phyloP scores from a whole-genome alignment of 225 moss, liverwort and hornwort genomes.

The Straminergon stramineum region DNA sequence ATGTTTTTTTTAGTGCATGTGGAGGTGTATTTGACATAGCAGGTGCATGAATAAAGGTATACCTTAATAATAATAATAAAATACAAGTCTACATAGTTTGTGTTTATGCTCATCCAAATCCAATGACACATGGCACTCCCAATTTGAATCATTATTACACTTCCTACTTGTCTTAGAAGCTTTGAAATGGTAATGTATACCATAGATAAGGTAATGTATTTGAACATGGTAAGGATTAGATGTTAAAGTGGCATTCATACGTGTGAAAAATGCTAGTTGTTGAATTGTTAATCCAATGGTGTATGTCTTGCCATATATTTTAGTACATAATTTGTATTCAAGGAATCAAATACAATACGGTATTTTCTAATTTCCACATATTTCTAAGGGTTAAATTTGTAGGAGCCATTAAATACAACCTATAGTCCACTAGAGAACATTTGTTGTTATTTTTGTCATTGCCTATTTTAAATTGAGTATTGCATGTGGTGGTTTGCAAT shows the following conservation, averaged over 20 bases:
- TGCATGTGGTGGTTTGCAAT: background rate
- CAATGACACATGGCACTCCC: rapidly evolving
- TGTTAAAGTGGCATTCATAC: background rate
- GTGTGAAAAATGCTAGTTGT: background rate
- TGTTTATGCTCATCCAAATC: background rate
- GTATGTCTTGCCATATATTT: background rate
- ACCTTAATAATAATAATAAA: too few relatives aligned
- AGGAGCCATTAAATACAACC: background rate
- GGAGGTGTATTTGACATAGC: too few relatives aligned
- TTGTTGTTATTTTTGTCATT: background rate
- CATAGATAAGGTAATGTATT: rapidly evolving
- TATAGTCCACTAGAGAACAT: rapidly evolving
- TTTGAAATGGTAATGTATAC: background rate
- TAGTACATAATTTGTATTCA: background rate
- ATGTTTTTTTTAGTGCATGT: too few relatives aligned
- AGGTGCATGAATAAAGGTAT: too few relatives aligned
- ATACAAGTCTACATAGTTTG: background rate
- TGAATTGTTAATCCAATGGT: background rate
- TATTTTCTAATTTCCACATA: rapidly evolving
- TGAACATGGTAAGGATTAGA: background rate
- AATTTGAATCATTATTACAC: background rate
- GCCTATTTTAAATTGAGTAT: background rate
- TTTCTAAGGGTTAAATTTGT: background rate
- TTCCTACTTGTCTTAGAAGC: background rate
- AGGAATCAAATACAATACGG: rapidly evolving